Evolutionary conservation across 257 asterid species (phyloP), one percentile per base, ranked within the genome.

Genomic region (Datura wrightii): DNA sequence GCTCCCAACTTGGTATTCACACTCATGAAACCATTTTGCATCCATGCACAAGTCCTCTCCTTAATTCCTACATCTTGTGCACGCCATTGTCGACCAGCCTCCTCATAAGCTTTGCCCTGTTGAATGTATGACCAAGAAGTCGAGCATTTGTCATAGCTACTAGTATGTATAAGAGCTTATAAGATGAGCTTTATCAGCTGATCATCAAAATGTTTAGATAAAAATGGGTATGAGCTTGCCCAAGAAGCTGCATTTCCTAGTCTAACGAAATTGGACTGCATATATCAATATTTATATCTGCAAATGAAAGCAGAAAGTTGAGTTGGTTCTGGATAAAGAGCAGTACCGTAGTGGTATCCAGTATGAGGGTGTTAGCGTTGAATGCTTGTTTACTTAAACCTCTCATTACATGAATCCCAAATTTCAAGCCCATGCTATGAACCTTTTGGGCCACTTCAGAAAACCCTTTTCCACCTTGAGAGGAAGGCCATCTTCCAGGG

Each of bases 381-480:
- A 84, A 87, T 46, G 99, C 98, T 83, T 97, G 98, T 16, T 92
- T 89, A 84, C 99, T 95, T 18, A 97, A 88, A 74, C 99, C 98
- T 84, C 95, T 91, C 99, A 97, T 97, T 10, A 97, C 91, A 91
- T 97, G 99, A 86, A 97, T 94, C 42, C 99, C 99, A 6, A 97
- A 95, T 88, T 97, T 95, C 93, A 97, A 87, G 55, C 99, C 98
- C 96, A 94, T 87, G 80, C 82, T 74, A 85, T 97, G 99, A 85
- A 97, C 97, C 86, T 86, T 88, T 81, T 86, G 84, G 13, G 98
- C 96, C 79, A 94, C 94, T 80, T 94, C 84, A 5, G 89, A 65
- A 85, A 97, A 94, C 56, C 99, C 99, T 71, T 86, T 88, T 39
- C 98, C 98, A n/a, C 87, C 92, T 56, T 60, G 83, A 50, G 99